These are phyloP conservation scores for Trichoderma atrobrunneum DNA, from an alignment of 2,329 filamentous ascomycete species.

Conservation along the genomic window DNA sequence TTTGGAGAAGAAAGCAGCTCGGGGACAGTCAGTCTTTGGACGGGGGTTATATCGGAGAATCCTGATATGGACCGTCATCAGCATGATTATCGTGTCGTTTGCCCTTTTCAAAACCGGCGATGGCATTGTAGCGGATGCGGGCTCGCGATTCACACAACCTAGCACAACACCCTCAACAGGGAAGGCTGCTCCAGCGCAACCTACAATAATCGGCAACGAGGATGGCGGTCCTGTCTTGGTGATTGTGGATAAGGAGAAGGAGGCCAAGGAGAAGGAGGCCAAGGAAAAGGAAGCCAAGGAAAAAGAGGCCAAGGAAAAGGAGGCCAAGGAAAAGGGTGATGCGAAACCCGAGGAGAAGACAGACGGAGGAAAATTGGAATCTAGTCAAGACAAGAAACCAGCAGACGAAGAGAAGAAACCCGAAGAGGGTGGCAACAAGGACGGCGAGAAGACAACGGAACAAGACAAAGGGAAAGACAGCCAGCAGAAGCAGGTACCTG, in stretches of 20 bases:
- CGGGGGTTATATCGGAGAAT: constrained; percentile 53
- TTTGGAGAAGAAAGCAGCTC: constrained; percentile 38
- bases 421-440: background rate
- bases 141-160: background rate
- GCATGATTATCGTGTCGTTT: constrained; percentile 41
- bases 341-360: background rate
- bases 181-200: background rate
- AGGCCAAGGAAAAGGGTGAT: background rate
- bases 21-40: constrained; percentile 46
- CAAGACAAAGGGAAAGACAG: background rate
- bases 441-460: constrained; percentile 17
- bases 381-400: background rate
- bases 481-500: background rate
- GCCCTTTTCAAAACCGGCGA: constrained; percentile 37
- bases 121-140: constrained; percentile 20
- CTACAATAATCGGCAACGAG: constrained; percentile 13
- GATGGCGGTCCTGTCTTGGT: constrained; percentile 10
- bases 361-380: background rate
- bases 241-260: constrained; percentile 16
- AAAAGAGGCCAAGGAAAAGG: too few species aligned
- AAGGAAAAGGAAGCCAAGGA: background rate
- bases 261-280: background rate
- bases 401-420: background rate
- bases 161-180: background rate
- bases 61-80: constrained; percentile 47